Conservation (phyloP, 495 filamentous ascomycete species). For the Hypoxylon perforatum region DNA sequence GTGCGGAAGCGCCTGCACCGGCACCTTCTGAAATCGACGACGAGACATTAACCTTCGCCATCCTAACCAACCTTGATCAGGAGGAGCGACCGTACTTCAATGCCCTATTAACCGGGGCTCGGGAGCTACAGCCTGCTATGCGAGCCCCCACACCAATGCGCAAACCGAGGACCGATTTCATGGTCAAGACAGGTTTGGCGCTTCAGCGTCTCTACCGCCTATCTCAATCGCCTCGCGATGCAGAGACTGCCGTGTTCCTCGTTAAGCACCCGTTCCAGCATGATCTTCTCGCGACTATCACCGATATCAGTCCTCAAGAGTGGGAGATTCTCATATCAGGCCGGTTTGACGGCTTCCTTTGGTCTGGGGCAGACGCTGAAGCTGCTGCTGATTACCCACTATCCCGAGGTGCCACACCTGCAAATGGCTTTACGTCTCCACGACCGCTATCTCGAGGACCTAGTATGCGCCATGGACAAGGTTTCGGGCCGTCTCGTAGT, state of each 20-base stretch:
- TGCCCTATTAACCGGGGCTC: conserved; percentile 77
- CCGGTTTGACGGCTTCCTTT: conserved; percentile 96
- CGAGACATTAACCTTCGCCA: conserved; percentile 90
- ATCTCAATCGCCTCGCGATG: conserved; percentile 74
- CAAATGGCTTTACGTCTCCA: conserved; percentile 56
- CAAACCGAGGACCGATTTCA: conserved; percentile 71
- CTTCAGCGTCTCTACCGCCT: conserved; percentile 89
- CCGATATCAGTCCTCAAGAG: conserved; percentile 84
- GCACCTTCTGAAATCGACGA: conserved; percentile 89
- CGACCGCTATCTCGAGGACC: conserved; percentile 44
- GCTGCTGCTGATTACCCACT: conserved; percentile 51
- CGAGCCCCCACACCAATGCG: conserved; percentile 67
- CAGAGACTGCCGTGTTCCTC: conserved; percentile 88
- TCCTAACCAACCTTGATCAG: conserved; percentile 84
- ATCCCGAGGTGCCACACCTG: conserved; percentile 67
- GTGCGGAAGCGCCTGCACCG: conserved; percentile 74
- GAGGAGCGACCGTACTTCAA: conserved; percentile 82
- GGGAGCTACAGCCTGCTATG: conserved; percentile 63
- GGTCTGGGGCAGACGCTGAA: conserved; percentile 85
- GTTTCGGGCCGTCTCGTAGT: conserved; percentile 50
- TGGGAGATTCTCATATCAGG: conserved; percentile 98
- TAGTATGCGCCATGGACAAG: conserved; percentile 38
- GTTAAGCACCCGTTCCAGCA: conserved; percentile 85
- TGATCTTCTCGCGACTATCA: conserved; percentile 86
- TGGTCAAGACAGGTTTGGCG: conserved; percentile 76